Evolutionary conservation across 2,329 filamentous ascomycete species (phyloP).

Genomic region (Onygenales sp.): DNA sequence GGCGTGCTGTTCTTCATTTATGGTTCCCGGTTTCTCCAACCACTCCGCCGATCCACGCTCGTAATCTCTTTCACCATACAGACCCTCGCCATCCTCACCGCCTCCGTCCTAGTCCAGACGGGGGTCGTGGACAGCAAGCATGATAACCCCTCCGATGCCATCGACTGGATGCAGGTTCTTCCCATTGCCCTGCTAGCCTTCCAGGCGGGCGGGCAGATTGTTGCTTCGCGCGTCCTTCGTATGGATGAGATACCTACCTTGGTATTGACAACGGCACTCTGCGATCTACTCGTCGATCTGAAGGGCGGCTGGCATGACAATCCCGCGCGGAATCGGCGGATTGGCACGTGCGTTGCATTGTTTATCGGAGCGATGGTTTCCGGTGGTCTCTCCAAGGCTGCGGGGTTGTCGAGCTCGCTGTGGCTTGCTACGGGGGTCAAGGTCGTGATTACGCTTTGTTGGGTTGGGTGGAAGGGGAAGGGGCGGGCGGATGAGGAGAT

Average conservation of each 20-base stretch:
- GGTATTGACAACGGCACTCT: slow-evolving; percentile 31
- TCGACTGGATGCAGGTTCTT: slow-evolving; percentile 28
- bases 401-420: slow-evolving; percentile 26
- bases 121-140: slow-evolving; percentile 22
- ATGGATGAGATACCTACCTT: slow-evolving; percentile 34
- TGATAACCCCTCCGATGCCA: slow-evolving; percentile 20
- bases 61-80: slow-evolving; percentile 32
- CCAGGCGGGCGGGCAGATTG: slow-evolving; percentile 32
- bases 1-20: slow-evolving; percentile 32
- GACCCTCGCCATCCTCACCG: slow-evolving; percentile 23
- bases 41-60: slow-evolving; percentile 29
- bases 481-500: background rate
- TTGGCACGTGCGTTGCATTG: slow-evolving; percentile 27
- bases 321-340: slow-evolving; percentile 24
- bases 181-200: slow-evolving; percentile 32
- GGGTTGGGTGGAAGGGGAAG: slow-evolving; percentile 26
- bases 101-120: slow-evolving; percentile 26
- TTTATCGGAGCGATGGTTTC: slow-evolving; percentile 33
- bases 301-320: slow-evolving; percentile 19
- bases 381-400: slow-evolving; percentile 28
- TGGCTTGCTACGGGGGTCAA: slow-evolving; percentile 34
- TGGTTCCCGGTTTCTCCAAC: slow-evolving; percentile 20
- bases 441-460: slow-evolving; percentile 22
- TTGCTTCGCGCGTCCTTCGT: slow-evolving; percentile 26
- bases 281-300: slow-evolving; percentile 30